A percentile compares a stretch with the other conserved stretches of the same genome.
Conservation (phyloP, 306 rosid genomes). For the Rosa chinensis region DNA sequence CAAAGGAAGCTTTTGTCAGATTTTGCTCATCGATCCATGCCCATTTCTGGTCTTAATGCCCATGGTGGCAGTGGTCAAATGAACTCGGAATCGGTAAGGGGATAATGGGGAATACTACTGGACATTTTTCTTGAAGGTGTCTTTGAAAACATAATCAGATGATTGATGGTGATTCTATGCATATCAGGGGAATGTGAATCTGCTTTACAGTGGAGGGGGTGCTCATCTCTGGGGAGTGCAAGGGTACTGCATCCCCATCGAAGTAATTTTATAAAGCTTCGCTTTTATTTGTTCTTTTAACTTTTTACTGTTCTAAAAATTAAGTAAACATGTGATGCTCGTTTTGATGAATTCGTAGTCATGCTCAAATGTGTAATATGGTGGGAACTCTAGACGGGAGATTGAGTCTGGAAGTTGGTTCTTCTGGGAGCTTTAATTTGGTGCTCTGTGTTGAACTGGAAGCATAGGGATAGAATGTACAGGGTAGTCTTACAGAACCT, state of each 20-base stretch:
- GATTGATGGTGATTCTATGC: background rate
- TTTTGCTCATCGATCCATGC: slow-evolving; percentile 90
- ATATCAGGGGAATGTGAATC: slow-evolving; percentile 3
- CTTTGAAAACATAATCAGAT: background rate
- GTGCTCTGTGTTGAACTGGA: slow-evolving; percentile 45
- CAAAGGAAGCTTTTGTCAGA: slow-evolving; percentile 58
- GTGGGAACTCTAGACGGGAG: slow-evolving; percentile 28
- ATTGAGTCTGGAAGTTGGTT: slow-evolving; percentile 36
- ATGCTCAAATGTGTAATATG: slow-evolving; percentile 47
- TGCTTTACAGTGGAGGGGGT: slow-evolving; percentile 1
- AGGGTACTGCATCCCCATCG: slow-evolving; percentile 13
- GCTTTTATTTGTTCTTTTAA: slow-evolving; percentile 9
- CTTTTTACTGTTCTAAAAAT: slow-evolving; percentile 16
- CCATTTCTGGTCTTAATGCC: slow-evolving; percentile 46
- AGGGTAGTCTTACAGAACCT: slow-evolving; percentile 41
- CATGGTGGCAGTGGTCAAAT: slow-evolving; percentile 53
- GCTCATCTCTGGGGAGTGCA: slow-evolving; percentile 7
- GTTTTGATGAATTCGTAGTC: slow-evolving; percentile 27
- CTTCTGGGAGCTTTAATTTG: slow-evolving; percentile 47
- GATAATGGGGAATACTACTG: slow-evolving; percentile 17
- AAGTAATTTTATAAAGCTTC: slow-evolving; percentile 24
- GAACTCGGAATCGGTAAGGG: slow-evolving; percentile 75
- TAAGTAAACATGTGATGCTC: slow-evolving; percentile 27
- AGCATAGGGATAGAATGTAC: slow-evolving; percentile 45
- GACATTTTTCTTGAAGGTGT: background rate